Base-by-base conservation (phyloP, 2,329 filamentous ascomycete species). In the Claviceps digitariae region DNA sequence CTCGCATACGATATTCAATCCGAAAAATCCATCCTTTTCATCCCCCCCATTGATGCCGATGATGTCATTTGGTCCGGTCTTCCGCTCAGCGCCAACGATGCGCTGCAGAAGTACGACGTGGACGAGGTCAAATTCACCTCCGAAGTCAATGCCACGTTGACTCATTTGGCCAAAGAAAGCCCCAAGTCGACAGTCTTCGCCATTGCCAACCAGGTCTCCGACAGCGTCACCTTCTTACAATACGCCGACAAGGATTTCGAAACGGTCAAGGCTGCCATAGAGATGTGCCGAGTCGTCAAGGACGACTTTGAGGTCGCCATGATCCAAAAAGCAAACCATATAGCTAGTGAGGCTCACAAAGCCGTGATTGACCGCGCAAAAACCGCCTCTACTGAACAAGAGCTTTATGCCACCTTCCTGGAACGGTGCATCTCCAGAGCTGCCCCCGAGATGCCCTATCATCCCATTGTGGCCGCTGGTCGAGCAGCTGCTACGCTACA, bases 21-120 rank as follows among this genome's bases (percentile, higher is more conserved):
- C 48, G 78, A 82, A 58, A 81, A 82, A 61, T 79, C 90, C 43
- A 94, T 84, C 2, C 81, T 98, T 49, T 98, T 90, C 72, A 91
- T 98, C 61, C 91, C 93, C 2, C 87, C 90, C 17, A 79, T 90
- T 62, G 83, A 95, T 61, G 80, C 88, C n/a, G 87, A 93, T 45
- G 83, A 83, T 52, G 90, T 97, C 55, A 88, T 97, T 64, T 98
- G 91, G 91, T 87, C 86, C 29, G 93, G 93, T 13, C 77, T 97
- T 17, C 93, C 91, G 0, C 73, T 94, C 56, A 87, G 83, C 38
- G 71, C 78, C 36, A 77, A 86, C 44, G 86, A 96, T 63, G 91
- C 91, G 7, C 72, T 86, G 56, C 70, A 79, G 48, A 77, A 79
- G 58, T 97, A 88, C 71, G 88, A 95, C 59, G 81, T 94, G 57